These are phyloP conservation scores for Alternaria sp. DNA, from an alignment of 2,329 filamentous ascomycete species.

Conservation along the genomic window DNA sequence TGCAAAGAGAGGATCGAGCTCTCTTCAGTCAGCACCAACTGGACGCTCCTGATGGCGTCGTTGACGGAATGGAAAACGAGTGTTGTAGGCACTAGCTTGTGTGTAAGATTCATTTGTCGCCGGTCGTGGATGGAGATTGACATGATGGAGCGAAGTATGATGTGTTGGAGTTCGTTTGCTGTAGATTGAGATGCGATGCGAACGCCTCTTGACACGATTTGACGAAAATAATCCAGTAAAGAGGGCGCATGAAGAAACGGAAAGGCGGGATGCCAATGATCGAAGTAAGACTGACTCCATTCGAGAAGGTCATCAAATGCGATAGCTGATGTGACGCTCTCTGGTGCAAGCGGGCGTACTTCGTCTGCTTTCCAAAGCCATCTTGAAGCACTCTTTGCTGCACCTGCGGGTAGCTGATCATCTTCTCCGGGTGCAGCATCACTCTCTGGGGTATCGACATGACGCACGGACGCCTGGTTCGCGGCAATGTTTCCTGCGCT, in stretches of 20 bases:
- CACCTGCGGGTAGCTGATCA: conserved; percentile 26
- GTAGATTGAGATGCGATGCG: conserved; percentile 1
- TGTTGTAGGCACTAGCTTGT: conserved; percentile 14
- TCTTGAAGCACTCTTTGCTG: conserved; percentile 27
- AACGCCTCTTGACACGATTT: conserved; percentile 6
- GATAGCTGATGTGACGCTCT: conserved; percentile 2
- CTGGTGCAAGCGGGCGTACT: conserved; percentile 9
- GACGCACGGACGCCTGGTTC: not conserved
- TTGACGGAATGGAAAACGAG: conserved; percentile 29
- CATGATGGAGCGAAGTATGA: conserved; percentile 32
- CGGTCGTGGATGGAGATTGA: conserved; percentile 30
- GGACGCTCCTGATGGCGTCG: conserved; percentile 26
- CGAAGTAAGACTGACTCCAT: conserved; percentile 37
- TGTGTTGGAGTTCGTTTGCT: conserved; percentile 17
- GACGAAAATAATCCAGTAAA: conserved; percentile 25
- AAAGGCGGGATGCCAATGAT: conserved; percentile 36
- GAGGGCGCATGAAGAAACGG: conserved; percentile 33
- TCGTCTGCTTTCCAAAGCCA: conserved; percentile 28
- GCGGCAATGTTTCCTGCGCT: conserved; percentile 4
- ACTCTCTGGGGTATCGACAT: conserved; percentile 23
- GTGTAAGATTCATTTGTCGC: conserved; percentile 17
- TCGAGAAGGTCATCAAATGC: conserved; percentile 31
- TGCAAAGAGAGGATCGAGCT: conserved; percentile 32
- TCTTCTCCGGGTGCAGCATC: conserved; percentile 29
- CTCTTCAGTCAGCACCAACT: conserved; percentile 25